Percentiles rank a stretch among this genome's conserved stretches.
These are phyloP conservation scores for Ascoidea asiatica DNA, from an alignment of 805 yeast genomes.

Conservation along the genomic window DNA sequence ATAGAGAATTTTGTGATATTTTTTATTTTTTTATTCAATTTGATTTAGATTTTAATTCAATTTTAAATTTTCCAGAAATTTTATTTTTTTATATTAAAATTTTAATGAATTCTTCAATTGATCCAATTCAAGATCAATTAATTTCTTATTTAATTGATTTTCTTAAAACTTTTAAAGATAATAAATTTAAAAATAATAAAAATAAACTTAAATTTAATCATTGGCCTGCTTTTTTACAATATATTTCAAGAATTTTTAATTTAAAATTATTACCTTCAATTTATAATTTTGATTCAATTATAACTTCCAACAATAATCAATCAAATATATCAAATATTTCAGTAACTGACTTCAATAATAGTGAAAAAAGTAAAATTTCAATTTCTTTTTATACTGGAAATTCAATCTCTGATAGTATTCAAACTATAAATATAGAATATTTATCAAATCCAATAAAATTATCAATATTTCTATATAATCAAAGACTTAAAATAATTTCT, in stretches of 20 bases:
- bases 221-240: slow-evolving; percentile 4
- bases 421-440: too few relatives aligned
- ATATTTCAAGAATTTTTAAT: slow-evolving; percentile 9
- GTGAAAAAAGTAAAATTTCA: neutral
- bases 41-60: slow-evolving; percentile 2
- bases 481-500: slow-evolving; percentile 1
- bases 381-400: neutral
- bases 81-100: slow-evolving; percentile 6
- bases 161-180: slow-evolving; percentile 2
- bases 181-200: neutral
- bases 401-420: slow-evolving; percentile 5
- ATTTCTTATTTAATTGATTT: slow-evolving; percentile 5
- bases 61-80: slow-evolving; percentile 6
- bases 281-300: slow-evolving; percentile 1
- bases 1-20: slow-evolving; percentile 2
- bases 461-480: slow-evolving; percentile 9
- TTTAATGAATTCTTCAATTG: slow-evolving; percentile 9
- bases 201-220: neutral
- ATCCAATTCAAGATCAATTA: slow-evolving; percentile 7
- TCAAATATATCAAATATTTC: neutral
- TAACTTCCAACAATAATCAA: neutral
- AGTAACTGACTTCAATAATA: slow-evolving; percentile 1
- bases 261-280: slow-evolving; percentile 4
- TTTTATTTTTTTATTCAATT: slow-evolving; percentile 1
- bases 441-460: slow-evolving; percentile 7